Base-by-base conservation (phyloP, 805 yeast species). In the Nakazawaea holstii region DNA sequence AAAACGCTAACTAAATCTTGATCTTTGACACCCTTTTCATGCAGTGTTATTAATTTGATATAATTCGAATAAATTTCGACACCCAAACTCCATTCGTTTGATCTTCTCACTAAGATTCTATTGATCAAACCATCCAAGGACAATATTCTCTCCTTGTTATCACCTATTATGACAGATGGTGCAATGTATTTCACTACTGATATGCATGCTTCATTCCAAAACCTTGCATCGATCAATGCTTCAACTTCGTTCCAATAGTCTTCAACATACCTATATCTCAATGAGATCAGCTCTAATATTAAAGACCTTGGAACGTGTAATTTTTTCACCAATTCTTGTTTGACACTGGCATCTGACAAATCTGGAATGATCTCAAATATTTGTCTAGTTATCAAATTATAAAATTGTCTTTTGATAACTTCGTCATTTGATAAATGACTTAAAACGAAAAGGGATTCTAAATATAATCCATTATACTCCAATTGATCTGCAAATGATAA, bases 151-250 rank as follows among this genome's bases (percentile, higher is more conserved):
- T 39, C 52, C 6, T 54, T 43, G 11, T 61, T 65, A 48, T 76
- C 73, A n/a, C 76, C 69, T 13, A 82, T 74, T 1, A 91, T 77
- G 3, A 83, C 76, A 11, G 64, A 61, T 8, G 98, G 98, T 0
- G 92, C 98, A 29, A 89, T 84, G 3, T 70, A 60, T 1, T 67
- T 58, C 8, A 82, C 55, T 4, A 87, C 64, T 1, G 79, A 65
- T 2, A 65, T 59, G 56, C 87, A 94, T 0, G 96, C 96, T 35
- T 77, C 80, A 0, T 64, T 69, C 68, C 77, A 77, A 43, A 74
- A 61, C 9, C 68, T 70, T 0, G 96, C 96, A 10, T 69, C 72
- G 1, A 88, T 64, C 40, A 84, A 73, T 28, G 82, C 77, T 40
- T 73, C 68, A 1, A 82, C 80, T 54, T 88, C 89, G 13, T 74